phyloP scores from a whole-genome alignment of 129 eudicot genomes.

The Pseudognaphalium luteoalbum region DNA sequence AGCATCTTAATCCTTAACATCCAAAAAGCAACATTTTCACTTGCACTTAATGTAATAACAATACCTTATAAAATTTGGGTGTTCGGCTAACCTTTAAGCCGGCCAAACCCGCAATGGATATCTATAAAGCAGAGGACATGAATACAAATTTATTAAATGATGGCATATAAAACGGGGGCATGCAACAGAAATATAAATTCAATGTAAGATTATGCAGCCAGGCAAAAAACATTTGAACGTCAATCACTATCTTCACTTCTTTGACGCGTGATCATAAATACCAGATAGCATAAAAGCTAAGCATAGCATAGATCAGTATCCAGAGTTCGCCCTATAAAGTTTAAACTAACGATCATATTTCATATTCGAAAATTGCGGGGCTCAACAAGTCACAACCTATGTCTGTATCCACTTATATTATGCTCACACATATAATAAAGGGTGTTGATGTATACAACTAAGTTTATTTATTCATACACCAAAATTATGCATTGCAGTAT shows the following conservation, averaged over 20 bases:
- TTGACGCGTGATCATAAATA: not conserved
- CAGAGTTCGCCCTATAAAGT: conserved; percentile 3
- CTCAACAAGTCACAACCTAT: conserved; percentile 15
- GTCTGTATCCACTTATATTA: not conserved
- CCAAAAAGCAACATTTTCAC: conserved; percentile 23
- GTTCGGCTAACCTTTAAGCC: conserved; percentile 22
- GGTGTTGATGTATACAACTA: no score
- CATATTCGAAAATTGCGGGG: not conserved
- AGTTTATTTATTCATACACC: no score
- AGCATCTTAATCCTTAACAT: not conserved
- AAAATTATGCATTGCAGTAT: no score
- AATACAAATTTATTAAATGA: conserved; percentile 20
- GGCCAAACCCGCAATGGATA: conserved; percentile 25
- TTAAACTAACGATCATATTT: conserved; percentile 8
- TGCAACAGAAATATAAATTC: conserved; percentile 22
- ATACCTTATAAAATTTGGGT: conserved; percentile 24
- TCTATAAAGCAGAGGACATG: conserved; percentile 21
- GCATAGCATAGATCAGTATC: not conserved
- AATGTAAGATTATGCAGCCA: conserved; percentile 18
- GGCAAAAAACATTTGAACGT: not conserved
- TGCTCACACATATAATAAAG: not conserved
- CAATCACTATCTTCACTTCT: conserved; percentile 5
- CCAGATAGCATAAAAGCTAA: not conserved
- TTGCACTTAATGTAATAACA: conserved; percentile 9
- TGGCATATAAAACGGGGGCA: conserved; percentile 20